Percentiles rank a stretch among this genome's conserved stretches.
Evolutionary conservation across 768 basidiomycete species (phyloP).

Genomic region (Russula compacta): DNA sequence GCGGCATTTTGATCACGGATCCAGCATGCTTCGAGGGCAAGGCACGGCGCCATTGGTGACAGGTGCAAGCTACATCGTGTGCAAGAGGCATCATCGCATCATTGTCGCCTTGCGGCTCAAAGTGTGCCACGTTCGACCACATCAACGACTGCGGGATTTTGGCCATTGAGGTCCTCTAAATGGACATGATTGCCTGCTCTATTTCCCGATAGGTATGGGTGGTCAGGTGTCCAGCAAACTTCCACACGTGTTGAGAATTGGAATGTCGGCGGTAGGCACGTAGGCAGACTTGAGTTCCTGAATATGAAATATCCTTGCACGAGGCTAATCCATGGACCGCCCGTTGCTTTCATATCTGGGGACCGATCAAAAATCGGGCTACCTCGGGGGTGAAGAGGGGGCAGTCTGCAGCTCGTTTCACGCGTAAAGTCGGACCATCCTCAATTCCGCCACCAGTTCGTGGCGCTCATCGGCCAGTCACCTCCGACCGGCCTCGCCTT

Average conservation of each 20-base stretch:
- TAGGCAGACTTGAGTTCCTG: slow-evolving; percentile 5
- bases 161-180: neutral
- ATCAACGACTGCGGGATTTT: slow-evolving; percentile 6
- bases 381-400: too few species aligned
- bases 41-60: neutral
- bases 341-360: neutral
- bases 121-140: slow-evolving; percentile 8
- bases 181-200: neutral
- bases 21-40: neutral
- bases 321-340: slow-evolving; percentile 10
- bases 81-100: neutral
- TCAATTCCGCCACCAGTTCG: neutral
- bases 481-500: neutral
- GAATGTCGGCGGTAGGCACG: slow-evolving; percentile 1
- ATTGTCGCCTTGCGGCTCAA: slow-evolving; percentile 1
- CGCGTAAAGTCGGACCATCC: neutral
- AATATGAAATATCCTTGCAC: slow-evolving; percentile 9
- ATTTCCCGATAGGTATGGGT: neutral
- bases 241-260: slow-evolving; percentile 7
- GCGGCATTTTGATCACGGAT: neutral
- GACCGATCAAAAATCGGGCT: neutral
- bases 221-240: slow-evolving; percentile 10
- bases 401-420: neutral
- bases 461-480: neutral
- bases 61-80: neutral